Percentiles rank a stretch among this genome's conserved stretches.
Conservation (phyloP, 257 asterid species). For the Nicotiana tabacum region DNA sequence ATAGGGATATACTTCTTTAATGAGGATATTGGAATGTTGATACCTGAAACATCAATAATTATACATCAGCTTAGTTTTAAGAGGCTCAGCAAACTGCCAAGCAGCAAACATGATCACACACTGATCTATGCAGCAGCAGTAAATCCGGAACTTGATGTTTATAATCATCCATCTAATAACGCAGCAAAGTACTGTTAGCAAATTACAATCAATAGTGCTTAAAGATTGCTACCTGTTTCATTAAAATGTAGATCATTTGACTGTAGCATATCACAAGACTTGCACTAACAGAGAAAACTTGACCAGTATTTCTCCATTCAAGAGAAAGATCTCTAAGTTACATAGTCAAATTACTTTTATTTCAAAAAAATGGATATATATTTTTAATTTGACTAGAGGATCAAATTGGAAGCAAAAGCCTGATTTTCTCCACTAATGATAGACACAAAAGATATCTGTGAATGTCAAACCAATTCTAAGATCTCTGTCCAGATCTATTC, state of each 20-base stretch:
- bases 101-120: neutral
- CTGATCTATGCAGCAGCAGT: neutral
- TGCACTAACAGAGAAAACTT: neutral
- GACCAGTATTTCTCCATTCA: neutral
- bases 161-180: conserved; percentile 9
- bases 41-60: conserved; percentile 40
- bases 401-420: neutral
- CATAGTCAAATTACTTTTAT: neutral
- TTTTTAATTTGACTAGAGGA: neutral
- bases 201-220: neutral
- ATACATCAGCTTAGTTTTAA: conserved; percentile 8
- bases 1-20: conserved; percentile 65
- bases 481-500: conserved; percentile 12
- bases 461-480: conserved; percentile 9
- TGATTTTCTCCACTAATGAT: neutral
- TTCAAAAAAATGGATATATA: neutral
- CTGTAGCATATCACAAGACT: neutral
- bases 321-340: neutral
- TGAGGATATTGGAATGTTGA: conserved; percentile 59
- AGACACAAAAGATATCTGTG: neutral
- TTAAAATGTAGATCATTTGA: neutral
- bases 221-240: neutral
- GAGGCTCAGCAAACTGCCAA: neutral
- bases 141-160: neutral
- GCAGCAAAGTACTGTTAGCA: neutral